Base-by-base conservation (phyloP, 495 filamentous ascomycete genomes). In the Neurospora terricola region DNA sequence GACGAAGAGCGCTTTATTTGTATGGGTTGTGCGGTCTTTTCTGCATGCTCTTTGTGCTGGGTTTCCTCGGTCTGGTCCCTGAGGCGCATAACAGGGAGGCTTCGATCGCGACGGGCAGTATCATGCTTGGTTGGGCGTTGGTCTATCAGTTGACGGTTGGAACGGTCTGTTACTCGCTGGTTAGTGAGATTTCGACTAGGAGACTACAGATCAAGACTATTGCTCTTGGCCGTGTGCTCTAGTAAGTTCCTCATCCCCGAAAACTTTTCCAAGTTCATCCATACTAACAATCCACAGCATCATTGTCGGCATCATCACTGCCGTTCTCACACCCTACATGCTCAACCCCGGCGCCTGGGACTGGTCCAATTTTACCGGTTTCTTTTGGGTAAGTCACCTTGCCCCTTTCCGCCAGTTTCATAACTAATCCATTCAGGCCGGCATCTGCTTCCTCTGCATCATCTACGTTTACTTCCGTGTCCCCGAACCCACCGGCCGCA, bases 141-240 rank as follows among this genome's bases (percentile, higher is more conserved):
- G 87, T 90, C 73, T 95, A 95, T 80, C 90, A 93, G 75, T 82
- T 90, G 27, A 90, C 91, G 0, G 91, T 95, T 39, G 92, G 92
- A 1, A 93, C 92, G 0, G 90, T 95, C 27, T 91, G 90, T 76
- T 95, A 93, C 78, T 92, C 90, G 0, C 85, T 95, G 27, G 91
- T 94, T 12, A 87, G 90, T 8, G 92, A 94, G 77, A 80, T 94
- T 6, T 91, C 91, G 6, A 91, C 92, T 4, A 86, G 90, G 39
- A 86, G 92, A 2, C 85, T 95, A 5, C 91, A 92, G 70, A 90
- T 91, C 78, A 93, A 94, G 84, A 93, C 92, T 2, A 89, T 82
- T 18, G 81, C 79, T 5, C 85, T 92, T 0, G 90, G 90, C 5
- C 88, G 92, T 54, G 89, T 90, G 71, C 82, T 91, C 39, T 94